These are phyloP conservation scores for Sporothrix variecibatus DNA, from an alignment of 2,329 filamentous ascomycete genomes.

Conservation along the genomic window DNA sequence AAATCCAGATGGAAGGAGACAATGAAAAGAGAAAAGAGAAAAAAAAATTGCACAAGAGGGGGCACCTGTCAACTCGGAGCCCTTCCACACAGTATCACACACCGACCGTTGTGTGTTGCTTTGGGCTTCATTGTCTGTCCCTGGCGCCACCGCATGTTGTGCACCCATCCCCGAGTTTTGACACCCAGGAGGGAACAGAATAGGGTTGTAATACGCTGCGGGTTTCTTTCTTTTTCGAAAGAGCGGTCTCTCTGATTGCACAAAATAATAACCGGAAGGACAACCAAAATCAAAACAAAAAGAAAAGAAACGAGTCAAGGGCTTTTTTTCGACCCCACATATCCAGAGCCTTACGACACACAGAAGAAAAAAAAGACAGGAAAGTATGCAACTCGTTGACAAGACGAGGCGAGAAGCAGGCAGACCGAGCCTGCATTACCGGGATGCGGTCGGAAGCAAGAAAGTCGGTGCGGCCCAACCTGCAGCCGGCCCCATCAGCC, in stretches of 20 bases:
- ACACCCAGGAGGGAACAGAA: not conserved
- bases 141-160: not conserved
- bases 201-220: not conserved
- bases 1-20: not conserved
- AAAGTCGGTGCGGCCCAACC: conserved; percentile 31
- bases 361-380: not conserved
- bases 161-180: not conserved
- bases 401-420: conserved; percentile 3
- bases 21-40: not conserved
- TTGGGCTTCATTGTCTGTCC: not conserved
- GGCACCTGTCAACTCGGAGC: not conserved
- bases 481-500: conserved; percentile 25
- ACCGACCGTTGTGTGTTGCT: conserved; percentile 1
- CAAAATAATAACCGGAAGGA: not conserved
- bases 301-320: not conserved
- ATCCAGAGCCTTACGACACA: conserved; percentile 11
- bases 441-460: conserved; percentile 12
- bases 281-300: not conserved
- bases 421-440: not conserved
- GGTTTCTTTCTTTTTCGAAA: conserved; percentile 10
- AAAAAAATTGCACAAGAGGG: not conserved
- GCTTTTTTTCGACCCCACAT: not conserved
- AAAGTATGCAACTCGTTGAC: not conserved
- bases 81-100: not conserved
- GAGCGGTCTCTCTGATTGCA: not conserved